Base-by-base conservation (phyloP, 225 moss, liverwort and hornwort species). In the Lunularia cruciata region DNA sequence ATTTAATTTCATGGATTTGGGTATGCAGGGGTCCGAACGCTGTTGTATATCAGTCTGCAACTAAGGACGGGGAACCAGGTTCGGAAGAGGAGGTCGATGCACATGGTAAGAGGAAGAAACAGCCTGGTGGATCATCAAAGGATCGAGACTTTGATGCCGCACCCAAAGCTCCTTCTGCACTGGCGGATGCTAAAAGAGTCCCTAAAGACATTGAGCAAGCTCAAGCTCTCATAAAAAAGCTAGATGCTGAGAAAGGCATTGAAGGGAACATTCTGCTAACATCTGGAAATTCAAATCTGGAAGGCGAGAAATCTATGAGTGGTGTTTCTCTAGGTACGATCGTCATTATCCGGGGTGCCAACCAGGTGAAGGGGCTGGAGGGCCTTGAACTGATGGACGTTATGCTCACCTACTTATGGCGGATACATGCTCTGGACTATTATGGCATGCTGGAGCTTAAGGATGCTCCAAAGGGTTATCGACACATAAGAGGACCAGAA, bases 351-450 rank as follows among this genome's bases (percentile, higher is more conserved):
- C 89, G 93, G 49, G 91, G 91, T 64, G 86, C 89, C 62, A 98
- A 88, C 79, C 93, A 98, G 70, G 98, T 98, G 68, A 98, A 91
- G 71, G 98, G 98, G 20, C 85, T 93, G 25, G 98, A 98, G 78
- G 93, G 98, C 46, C 72, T 86, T 32, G 98, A 93, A 69, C 88
- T 98, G 38, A 76, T 98, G 78, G 98, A 98, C 72, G 92, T 98
- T 40, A 80, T 89, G 56, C 83, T 93, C 30, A 98, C 98, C 30
- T 98, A 98, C 66, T 74, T 98, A 49, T 98, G 98, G 93, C 87
- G 98, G 65, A 88, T 98, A 28, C 98, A 98, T 84, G 86, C 84
- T 61, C 58, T 98, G 65, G 98, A 98, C 72, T 98, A 93, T 60
- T 98, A 98, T 80, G 98, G 98, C 26, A 57, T 77, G 75, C 31